phyloP scores from a whole-genome alignment of 306 rosid genomes.

The Cicer yamashitae region DNA sequence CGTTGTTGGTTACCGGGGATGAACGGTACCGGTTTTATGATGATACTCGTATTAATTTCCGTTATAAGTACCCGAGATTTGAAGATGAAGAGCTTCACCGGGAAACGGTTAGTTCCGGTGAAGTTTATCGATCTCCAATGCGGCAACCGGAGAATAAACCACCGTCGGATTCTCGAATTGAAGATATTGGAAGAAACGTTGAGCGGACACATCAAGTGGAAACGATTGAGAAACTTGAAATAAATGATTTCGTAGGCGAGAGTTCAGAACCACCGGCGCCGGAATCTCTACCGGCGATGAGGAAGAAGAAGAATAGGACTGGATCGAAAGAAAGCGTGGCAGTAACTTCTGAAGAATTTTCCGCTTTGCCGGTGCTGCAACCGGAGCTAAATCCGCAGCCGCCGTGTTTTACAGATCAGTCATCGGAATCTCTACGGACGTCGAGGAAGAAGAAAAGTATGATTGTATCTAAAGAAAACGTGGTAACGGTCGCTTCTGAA shows the following conservation, averaged over 20 bases:
- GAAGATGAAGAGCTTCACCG: constrained; percentile 41
- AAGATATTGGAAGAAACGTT: constrained; percentile 32
- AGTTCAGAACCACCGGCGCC: constrained; percentile 23
- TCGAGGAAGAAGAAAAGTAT: constrained; percentile 62
- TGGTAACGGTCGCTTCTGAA: constrained; percentile 42
- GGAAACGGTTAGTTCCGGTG: constrained; percentile 47
- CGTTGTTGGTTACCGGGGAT: constrained; percentile 43
- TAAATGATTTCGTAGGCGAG: not conserved
- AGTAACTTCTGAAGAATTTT: constrained; percentile 47
- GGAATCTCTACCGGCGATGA: constrained; percentile 32
- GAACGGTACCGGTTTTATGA: constrained; percentile 66
- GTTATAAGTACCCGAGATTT: constrained; percentile 39
- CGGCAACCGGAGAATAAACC: constrained; percentile 13
- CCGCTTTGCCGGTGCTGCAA: constrained; percentile 3
- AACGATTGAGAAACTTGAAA: constrained; percentile 19
- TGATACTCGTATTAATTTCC: constrained; percentile 43
- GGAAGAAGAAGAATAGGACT: constrained; percentile 58
- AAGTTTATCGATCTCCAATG: constrained; percentile 35
- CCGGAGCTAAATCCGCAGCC: not conserved
- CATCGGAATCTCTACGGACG: not conserved
- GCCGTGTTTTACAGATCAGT: too few species aligned
- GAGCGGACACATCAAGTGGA: constrained; percentile 45
- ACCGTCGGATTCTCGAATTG: not conserved
- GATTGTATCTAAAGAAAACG: constrained; percentile 51
- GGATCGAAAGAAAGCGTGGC: constrained; percentile 51